Base-by-base conservation (phyloP, 75 land plant genomes). In the Gnetum montanum region DNA sequence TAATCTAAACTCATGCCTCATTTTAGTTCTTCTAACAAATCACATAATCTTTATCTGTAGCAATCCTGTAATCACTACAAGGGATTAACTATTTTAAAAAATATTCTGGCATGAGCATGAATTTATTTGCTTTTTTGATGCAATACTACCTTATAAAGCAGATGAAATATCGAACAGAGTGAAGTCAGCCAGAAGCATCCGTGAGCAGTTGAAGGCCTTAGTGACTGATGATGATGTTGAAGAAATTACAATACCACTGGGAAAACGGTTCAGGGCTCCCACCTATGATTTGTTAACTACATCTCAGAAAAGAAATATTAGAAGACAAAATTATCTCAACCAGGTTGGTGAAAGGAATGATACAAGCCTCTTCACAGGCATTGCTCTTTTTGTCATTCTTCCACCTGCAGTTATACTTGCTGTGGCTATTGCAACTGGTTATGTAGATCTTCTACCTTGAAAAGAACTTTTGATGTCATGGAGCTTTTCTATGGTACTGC, bases 291-390 rank as follows among this genome's bases (percentile, higher is more conserved):
- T 71, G 46, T 66, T 86, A 60, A 84, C 96, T 0, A 67, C 80
- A 6, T 94, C 98, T 0, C 86, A 89, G 75, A 84, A 65, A 61
- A 74, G 98, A 54, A 94, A 94, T 58, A 90, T 94, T 58, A 80
- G 74, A 47, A 65, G 98, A 58, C 96, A 94, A 63, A 68, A 85
- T 43, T 90, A 89, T 65, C 57, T 94, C 60, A 58, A 85, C 51
- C 69, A 80, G 61, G 98, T 94, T 6, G 67, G 82, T 35, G 52
- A 64, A 46, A 71, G 98, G 55, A 85, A 94, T 57, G 96, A 94
- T 58, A 60, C 74, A 1, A 64, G 68, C 15, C 80, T 89, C 62
- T 94, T 90, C 58, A 76, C 85, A 13, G 63, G 83, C 0, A 59
- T 94, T 16, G 98, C 81, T 1, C 73, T 80, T 2, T 82, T 80